Base-by-base conservation (phyloP, 129 eudicot genomes). In the Deinandra increscens region DNA sequence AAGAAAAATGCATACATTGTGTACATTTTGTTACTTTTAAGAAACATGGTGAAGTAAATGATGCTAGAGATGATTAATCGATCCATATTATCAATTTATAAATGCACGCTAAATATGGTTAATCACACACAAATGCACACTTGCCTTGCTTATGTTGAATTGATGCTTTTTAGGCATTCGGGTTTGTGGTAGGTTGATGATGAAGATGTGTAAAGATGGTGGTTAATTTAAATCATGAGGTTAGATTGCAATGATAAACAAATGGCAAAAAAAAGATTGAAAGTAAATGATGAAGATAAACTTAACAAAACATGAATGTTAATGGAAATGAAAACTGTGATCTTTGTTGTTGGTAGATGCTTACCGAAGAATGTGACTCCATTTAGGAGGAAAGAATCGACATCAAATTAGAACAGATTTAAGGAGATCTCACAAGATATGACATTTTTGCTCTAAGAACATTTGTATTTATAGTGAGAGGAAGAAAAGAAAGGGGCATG, bases 51-150 rank as follows among this genome's bases (percentile, higher is more conserved):
- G 15, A 78, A 81, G 44, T 84, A 77, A 62, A 86, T 80, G 69
- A 64, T 75, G 26, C 4, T 26, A 26, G 31, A 26, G 31, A 26
- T 26, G 31, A 26, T 26, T 26, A 3, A 43, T 12, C n/a, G 3
- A 43, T 43, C 49, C 49, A 43, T 43, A n/a, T 12, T 36, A 26
- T 26, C 31, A 26, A 1, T 26, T 3, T 26, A 26, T 3, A 3
- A 86, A 34, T 92, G 86, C 75, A 84, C 78, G 93, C 73, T 86
- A 12, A 65, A 62, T 43, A 73, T 71, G 64, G 78, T 86, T 63
- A 78, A 79, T 43, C 17, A 71, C 86, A 86, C 66, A 43, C 84
- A 13, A 83, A 70, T 41, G n/a, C n/a, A n/a, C n/a, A n/a, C 42
- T 58, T 86, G 5, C 75, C 31, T 26, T 26, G 31, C 31, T 26